Evolutionary conservation across 2,329 filamentous ascomycete genomes (phyloP), one percentile per base, ranked within the genome.

Genomic region (Davidsoniella eucalypti): DNA sequence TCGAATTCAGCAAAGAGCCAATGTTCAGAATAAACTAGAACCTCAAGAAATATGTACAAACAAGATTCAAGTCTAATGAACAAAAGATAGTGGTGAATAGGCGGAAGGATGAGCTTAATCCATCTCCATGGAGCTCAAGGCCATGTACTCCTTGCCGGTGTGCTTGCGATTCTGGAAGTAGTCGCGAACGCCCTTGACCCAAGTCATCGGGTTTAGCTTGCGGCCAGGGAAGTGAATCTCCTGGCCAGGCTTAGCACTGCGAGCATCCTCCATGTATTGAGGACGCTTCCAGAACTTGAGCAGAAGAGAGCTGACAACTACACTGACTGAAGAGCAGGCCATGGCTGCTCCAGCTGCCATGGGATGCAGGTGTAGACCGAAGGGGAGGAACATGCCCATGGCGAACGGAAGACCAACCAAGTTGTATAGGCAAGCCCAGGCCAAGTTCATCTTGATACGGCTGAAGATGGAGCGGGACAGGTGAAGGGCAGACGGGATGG

Each of bases 301-400:
- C 38, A 94, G 71, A 51, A 98, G 67, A 57, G 81, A 87, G 63
- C 82, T 88, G 4, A 81, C 70, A 0, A 96, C 90, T 3, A 98
- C 92, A 53, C 83, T 92, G 44, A 98, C 87, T 56, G 83, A 90
- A 52, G 84, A 92, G 56, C 75, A 78, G 1, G 88, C 90, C 88
- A 98, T 96, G 46, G 92, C 92, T 3, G 85, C 87, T 17, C 87
- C 88, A 1, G 92, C 92, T 46, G 88, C 87, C 81, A 96, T 90
- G 21, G 92, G 88, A 57, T 94, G 92, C 56, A 96, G 70, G 59
- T 87, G 81, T 54, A 84, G 76, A 29, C 90, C 92, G 56, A 94
- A 78, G 1, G 92, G 90, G 4, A 98, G 70, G 69, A 96, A 93
- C 58, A 96, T 68, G 21, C 92, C 92, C 92, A 96, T 96, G 39